Conservation (phyloP, 2,329 filamentous ascomycete species). For the Myriangium duriaei region DNA sequence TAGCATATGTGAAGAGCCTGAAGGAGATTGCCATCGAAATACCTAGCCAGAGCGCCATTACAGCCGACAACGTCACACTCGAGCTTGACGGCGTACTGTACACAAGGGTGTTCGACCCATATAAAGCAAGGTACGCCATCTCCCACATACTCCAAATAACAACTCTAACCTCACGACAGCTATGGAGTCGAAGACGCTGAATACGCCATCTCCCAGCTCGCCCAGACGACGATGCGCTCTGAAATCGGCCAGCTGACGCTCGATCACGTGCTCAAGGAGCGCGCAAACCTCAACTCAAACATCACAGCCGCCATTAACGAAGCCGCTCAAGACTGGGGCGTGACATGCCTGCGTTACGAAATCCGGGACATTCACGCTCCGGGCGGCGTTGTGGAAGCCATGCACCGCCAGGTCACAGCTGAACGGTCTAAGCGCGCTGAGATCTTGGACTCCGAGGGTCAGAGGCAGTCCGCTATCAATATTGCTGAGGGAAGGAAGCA, state of each 20-base stretch:
- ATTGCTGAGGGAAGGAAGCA: constrained; percentile 97
- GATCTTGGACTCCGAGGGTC: constrained; percentile 93
- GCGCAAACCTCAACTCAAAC: constrained; percentile 88
- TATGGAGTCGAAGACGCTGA: constrained; percentile 98
- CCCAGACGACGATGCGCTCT: constrained; percentile 96
- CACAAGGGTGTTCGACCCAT: constrained; percentile 92
- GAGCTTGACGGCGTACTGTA: constrained; percentile 94
- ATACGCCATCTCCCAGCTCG: constrained; percentile 94
- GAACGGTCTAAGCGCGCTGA: constrained; percentile 96
- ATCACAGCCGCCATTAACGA: constrained; percentile 99
- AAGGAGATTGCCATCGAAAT: constrained; percentile 97
- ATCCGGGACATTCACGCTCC: constrained; percentile 97
- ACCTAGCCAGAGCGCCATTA: constrained; percentile 93
- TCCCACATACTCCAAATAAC: neutral
- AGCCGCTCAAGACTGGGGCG: constrained; percentile 91
- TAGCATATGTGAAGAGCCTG: constrained; percentile 93
- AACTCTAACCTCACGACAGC: constrained; percentile 35
- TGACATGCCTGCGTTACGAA: constrained; percentile 91
- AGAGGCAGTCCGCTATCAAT: constrained; percentile 95
- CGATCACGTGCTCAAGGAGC: constrained; percentile 95
- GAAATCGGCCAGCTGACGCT: constrained; percentile 95
- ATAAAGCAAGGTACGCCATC: constrained; percentile 73
- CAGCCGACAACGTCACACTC: constrained; percentile 93
- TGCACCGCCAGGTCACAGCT: constrained; percentile 96
- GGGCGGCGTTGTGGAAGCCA: constrained; percentile 83